Evolutionary conservation across 768 basidiomycete genomes (phyloP), one percentile per base, ranked within the genome.

Genomic region (Galerina sulciceps): DNA sequence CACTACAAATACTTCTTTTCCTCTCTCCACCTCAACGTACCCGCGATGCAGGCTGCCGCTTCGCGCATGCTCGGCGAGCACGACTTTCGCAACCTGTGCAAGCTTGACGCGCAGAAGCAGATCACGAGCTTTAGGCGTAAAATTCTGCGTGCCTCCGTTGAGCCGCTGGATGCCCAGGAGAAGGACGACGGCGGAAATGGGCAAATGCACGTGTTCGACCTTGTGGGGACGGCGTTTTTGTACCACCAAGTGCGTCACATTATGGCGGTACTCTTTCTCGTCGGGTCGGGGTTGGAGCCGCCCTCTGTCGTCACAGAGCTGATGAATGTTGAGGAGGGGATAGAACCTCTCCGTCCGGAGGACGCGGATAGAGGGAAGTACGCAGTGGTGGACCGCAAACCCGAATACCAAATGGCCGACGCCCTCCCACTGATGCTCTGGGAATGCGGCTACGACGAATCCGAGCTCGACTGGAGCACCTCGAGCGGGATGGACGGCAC

Each of bases 1-100:
- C 96, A 99, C 71, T 99, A 99, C 86, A 98, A 96, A 69, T 99
- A 99, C 75, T 96, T 98, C 73, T 99, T 99, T 79, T 83, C 86
- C 35, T 73, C 85, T 0, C 74, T 79, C 34, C 74, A 74, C 31
- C 85, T 98, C 53, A 85, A 96, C 73, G 70, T 96, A 26, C 67
- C 75, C 1, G 80, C 78, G 45, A 98, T 99, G 95, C 83, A 81
- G 59, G 79, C 83, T 35, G 96, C 86, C 1, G 93, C 93, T 0
- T 61, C 75, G 2, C 76, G 82, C 6, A 79, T 99, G 47, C 73
- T 94, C 26, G 96, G 96, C 36, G 86, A 90, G 60, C 95, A 98
- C 76, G 96, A 98, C 75, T 99, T 97, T 68, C 86, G 96, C 14
- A 99, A 99, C 68, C 80, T 98, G 35, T 97, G 93, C 80, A 98